Evolutionary conservation across 2,329 filamentous ascomycete genomes (phyloP).

Genomic region (Stromatinia cepivora): DNA sequence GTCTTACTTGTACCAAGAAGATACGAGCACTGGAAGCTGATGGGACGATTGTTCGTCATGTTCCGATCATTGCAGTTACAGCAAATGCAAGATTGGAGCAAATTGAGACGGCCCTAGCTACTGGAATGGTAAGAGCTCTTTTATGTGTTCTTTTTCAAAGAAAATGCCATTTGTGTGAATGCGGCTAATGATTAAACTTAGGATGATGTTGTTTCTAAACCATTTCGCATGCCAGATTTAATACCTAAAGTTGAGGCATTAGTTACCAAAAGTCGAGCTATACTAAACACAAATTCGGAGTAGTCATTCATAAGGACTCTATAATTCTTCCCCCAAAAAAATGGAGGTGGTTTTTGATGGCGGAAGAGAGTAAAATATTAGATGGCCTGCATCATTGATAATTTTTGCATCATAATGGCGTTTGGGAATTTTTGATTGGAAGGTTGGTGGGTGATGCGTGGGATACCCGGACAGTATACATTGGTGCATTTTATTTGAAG

Average conservation of each 20-base stretch:
- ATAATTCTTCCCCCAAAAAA: too few species aligned
- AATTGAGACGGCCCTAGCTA: constrained; percentile 67
- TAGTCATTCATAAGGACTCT: not conserved
- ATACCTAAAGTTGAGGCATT: constrained; percentile 64
- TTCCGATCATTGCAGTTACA: constrained; percentile 82
- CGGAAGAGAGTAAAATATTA: not conserved
- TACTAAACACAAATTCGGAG: not conserved
- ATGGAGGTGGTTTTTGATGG: too few species aligned
- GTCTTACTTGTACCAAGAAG: constrained; percentile 67
- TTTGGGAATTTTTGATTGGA: not conserved
- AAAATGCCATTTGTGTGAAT: not conserved
- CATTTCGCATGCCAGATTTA: constrained; percentile 73
- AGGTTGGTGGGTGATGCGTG: not conserved
- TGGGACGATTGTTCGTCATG: constrained; percentile 61
- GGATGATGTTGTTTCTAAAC: constrained; percentile 78
- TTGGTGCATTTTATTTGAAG: not conserved
- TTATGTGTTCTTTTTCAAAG: not conserved
- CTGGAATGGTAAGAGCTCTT: constrained; percentile 63
- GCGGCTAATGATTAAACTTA: constrained; percentile 39
- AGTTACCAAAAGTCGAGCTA: constrained; percentile 27
- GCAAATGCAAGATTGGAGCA: constrained; percentile 77
- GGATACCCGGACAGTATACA: constrained; percentile 5
- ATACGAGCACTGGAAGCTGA: constrained; percentile 68
- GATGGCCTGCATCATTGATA: not conserved
- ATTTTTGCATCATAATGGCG: constrained; percentile 1